A percentile compares a stretch with the other conserved stretches of the same genome.
phyloP scores from a whole-genome alignment of 768 basidiomycete genomes.

The Auricularia cornea region DNA sequence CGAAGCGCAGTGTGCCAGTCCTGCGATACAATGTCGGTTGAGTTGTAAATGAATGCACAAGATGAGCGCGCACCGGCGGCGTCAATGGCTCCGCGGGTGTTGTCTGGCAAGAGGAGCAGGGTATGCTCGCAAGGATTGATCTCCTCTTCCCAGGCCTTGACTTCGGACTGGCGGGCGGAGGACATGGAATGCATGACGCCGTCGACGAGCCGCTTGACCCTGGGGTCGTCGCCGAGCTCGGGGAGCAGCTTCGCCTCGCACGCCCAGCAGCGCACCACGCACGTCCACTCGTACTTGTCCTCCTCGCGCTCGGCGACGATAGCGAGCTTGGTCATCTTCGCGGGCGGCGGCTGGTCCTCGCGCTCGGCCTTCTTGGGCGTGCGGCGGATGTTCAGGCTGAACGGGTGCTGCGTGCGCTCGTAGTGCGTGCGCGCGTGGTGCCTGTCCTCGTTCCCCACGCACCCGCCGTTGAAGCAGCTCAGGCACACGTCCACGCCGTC shows the following conservation, averaged over 20 bases:
- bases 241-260: constrained; percentile 47
- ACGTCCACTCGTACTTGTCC: constrained; percentile 71
- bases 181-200: constrained; percentile 75
- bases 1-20: constrained; percentile 68
- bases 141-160: constrained; percentile 98
- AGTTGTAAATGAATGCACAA: background rate
- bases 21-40: constrained; percentile 25
- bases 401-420: constrained; percentile 60
- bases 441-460: constrained; percentile 44
- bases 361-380: constrained; percentile 39
- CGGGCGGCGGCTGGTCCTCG: constrained; percentile 73
- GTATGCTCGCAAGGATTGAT: constrained; percentile 81
- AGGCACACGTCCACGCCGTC: constrained; percentile 85
- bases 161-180: constrained; percentile 86
- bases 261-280: constrained; percentile 65
- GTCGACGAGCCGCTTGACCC: constrained; percentile 48
- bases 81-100: constrained; percentile 39
- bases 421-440: constrained; percentile 71
- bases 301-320: constrained; percentile 82
- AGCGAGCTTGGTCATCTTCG: constrained; percentile 83
- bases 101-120: constrained; percentile 43
- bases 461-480: constrained; percentile 90
- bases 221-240: constrained; percentile 12
- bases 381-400: constrained; percentile 76
- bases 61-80: constrained; percentile 41